Percentiles rank a stretch among this genome's conserved stretches.
These are phyloP conservation scores for Thelonectria rubi DNA, from an alignment of 2,329 filamentous ascomycete species.

Conservation along the genomic window DNA sequence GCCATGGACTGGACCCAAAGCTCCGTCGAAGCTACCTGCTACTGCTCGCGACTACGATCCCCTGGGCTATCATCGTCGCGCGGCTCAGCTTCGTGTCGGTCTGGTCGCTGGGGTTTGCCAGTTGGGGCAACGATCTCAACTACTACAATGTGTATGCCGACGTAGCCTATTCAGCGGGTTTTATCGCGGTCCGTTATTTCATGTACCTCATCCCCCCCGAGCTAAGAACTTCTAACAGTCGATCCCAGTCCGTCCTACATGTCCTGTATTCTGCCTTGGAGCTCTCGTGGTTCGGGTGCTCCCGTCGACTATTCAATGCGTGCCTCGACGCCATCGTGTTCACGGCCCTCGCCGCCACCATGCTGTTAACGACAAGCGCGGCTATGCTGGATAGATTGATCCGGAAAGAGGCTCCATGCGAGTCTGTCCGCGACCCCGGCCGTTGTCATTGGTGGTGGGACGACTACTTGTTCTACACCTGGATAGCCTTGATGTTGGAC, in stretches of 20 bases:
- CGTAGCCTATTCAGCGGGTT: not conserved
- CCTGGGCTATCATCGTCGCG: not conserved
- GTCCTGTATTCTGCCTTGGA: not conserved
- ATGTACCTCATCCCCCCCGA: not conserved
- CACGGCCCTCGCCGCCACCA: too few species aligned
- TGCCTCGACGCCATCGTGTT: not conserved
- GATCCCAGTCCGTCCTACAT: not conserved
- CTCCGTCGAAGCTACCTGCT: not conserved
- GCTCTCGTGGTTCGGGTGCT: not conserved
- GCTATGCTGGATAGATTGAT: not conserved
- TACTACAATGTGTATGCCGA: not conserved
- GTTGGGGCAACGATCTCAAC: not conserved
- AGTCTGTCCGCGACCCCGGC: not conserved
- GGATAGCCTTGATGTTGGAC: not conserved
- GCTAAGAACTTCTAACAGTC: not conserved
- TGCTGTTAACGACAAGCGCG: not conserved
- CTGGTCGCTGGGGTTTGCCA: not conserved
- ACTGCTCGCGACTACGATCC: not conserved
- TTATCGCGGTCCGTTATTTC: not conserved
- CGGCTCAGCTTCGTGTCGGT: not conserved
- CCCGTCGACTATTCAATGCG: not conserved
- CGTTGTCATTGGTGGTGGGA: not conserved
- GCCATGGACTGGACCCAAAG: not conserved
- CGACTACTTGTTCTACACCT: not conserved
- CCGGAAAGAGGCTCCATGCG: not conserved